Conservation (phyloP, 2,329 filamentous ascomycete species). For the Aspergillus aculeatinus region DNA sequence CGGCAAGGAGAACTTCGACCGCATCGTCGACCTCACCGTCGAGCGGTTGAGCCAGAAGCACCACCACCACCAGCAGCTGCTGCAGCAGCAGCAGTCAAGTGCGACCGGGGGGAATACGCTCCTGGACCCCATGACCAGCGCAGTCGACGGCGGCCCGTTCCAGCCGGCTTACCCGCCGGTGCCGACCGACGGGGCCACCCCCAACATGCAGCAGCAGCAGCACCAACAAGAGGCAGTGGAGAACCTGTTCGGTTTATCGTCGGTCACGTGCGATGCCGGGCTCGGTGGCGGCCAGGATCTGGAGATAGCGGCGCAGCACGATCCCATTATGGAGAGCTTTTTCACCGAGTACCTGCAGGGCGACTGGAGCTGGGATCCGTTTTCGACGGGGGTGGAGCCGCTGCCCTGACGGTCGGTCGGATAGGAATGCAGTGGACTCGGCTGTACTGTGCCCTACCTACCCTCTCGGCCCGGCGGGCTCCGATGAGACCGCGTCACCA, state of each 20-base stretch:
- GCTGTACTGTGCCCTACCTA: background rate
- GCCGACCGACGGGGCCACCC: background rate
- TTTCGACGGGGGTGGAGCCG: constrained; percentile 7
- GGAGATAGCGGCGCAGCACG: constrained; percentile 12
- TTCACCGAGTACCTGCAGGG: constrained; percentile 25
- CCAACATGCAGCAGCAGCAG: no score
- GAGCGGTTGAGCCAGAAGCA: constrained; percentile 17
- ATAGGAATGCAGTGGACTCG: background rate
- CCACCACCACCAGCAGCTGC: background rate
- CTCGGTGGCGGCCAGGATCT: constrained; percentile 1
- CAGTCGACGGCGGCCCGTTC: background rate
- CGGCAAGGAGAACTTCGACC: constrained; percentile 33
- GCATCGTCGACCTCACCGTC: constrained; percentile 30
- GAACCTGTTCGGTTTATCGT: background rate
- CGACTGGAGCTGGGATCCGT: constrained; percentile 28
- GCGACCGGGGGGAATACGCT: background rate
- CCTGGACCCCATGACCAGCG: background rate
- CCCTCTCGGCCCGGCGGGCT: no score
- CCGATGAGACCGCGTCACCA: no score
- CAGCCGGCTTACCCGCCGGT: background rate
- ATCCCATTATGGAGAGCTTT: constrained; percentile 25
- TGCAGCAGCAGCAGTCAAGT: background rate
- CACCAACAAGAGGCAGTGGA: background rate
- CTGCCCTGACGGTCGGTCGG: background rate
- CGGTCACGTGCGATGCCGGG: background rate